A percentile compares a stretch with the other conserved stretches of the same genome.
Evolutionary conservation across 2,329 filamentous ascomycete genomes (phyloP).

Genomic region (Colletotrichum salicis): DNA sequence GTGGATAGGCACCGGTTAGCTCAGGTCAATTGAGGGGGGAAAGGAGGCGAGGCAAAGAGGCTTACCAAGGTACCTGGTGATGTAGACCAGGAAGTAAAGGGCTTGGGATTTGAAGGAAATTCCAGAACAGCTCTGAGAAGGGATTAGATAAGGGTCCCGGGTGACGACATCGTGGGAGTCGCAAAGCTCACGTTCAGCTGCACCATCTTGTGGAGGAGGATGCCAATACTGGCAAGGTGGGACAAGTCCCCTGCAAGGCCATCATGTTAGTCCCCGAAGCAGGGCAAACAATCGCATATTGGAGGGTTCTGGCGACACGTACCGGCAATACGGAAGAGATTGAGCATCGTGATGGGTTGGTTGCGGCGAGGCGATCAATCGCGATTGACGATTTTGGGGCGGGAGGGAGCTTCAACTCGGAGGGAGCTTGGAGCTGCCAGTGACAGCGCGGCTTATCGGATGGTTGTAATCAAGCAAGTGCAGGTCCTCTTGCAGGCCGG

Average conservation of each 20-base stretch:
- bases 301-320: constrained; percentile 39
- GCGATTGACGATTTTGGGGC: constrained; percentile 1
- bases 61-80: constrained; percentile 89
- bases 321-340: constrained; percentile 69
- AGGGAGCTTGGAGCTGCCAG: constrained; percentile 31
- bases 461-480: constrained; percentile 4
- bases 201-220: constrained; percentile 96
- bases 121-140: constrained; percentile 86
- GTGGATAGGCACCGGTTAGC: constrained; percentile 10
- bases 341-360: constrained; percentile 58
- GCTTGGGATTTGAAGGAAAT: constrained; percentile 99
- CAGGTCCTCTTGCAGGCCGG: not conserved
- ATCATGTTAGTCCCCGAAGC: constrained; percentile 38
- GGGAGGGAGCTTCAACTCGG: constrained; percentile 15
- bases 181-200: constrained; percentile 78
- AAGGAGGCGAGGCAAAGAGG: constrained; percentile 8
- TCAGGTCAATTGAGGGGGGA: not conserved
- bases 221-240: constrained; percentile 93
- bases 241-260: constrained; percentile 83
- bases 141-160: constrained; percentile 28
- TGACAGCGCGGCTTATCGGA: constrained; percentile 10
- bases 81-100: constrained; percentile 92
- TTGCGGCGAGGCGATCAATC: constrained; percentile 17
- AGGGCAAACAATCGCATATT: not conserved
- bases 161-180: constrained; percentile 10